Base-by-base conservation (phyloP, 2,329 filamentous ascomycete species). In the Amesomyces nigricolor region DNA sequence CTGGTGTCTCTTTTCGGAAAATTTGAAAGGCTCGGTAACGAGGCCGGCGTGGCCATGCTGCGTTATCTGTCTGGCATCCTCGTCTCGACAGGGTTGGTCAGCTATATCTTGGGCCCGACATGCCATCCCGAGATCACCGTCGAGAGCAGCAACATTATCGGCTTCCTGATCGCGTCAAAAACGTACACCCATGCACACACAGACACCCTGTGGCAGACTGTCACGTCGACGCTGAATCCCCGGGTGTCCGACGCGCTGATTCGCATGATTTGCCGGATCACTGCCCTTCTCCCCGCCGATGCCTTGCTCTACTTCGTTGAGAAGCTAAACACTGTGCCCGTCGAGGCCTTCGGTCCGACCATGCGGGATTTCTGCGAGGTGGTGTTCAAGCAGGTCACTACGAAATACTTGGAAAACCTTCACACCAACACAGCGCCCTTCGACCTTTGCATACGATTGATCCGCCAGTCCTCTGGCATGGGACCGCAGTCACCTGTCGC, bases 101-200 rank as follows among this genome's bases (percentile, higher is more conserved):
- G 91, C 57, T 97, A 96, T 70, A 84, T 99, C 45, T 81, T 96
- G 50, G 89, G 92, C 2, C 85, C 92, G 13, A 91, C 91, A 54
- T 96, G 92, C 32, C 94, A 97, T 66, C 90, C 91, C 1, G 91
- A 96, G 66, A 83, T 97, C 51, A 94, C 95, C 17, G 78, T 80
- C 37, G 84, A 91, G 62, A 89, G 89, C 65, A 79, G 80, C 40
- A 95, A 96, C 60, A 88, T 97, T 51, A 77, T 96, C 47, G 89
- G 89, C 0, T 97, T 97, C 65, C 76, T 97, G 50, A 81, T 90
- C 19, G 87, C 94, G 13, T 94, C 89, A 0, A 78, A 79, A 52
- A 86, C 83, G 13, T 96, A 92, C 70, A 82, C 80, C 0, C 70
- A 83, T 35, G 72, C 78, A 17, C 87, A 95, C 65, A 88, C 88